Evolutionary conservation across 805 yeast species (phyloP).

Genomic region (Clavispora asparagi): DNA sequence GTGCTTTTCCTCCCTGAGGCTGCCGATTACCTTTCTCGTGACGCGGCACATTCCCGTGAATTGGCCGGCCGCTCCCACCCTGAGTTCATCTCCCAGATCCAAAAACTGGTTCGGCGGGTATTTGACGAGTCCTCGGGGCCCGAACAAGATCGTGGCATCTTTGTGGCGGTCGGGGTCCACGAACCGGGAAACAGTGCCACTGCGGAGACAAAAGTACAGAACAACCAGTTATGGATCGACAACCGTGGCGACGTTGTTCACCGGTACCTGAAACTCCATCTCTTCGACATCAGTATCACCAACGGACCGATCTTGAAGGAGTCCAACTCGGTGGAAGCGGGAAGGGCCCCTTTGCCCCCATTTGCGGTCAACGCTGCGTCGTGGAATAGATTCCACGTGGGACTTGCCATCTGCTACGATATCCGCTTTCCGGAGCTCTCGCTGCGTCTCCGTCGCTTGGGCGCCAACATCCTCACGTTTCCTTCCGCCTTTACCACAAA

Average conservation of each 20-base stretch:
- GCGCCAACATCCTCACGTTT: slow-evolving; percentile 73
- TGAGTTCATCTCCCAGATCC: slow-evolving; percentile 40
- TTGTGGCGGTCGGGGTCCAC: slow-evolving; percentile 84
- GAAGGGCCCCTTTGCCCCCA: slow-evolving; percentile 40
- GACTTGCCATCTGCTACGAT: slow-evolving; percentile 79
- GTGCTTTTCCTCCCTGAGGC: slow-evolving; percentile 91
- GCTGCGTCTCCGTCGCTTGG: slow-evolving; percentile 48
- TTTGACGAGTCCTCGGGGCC: slow-evolving; percentile 19
- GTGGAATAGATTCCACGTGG: slow-evolving; percentile 38
- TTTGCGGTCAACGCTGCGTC: slow-evolving; percentile 5
- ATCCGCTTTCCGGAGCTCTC: slow-evolving; percentile 83
- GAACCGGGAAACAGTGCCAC: slow-evolving; percentile 49
- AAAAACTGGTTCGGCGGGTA: slow-evolving; percentile 31
- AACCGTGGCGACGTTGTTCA: slow-evolving; percentile 59
- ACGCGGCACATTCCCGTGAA: slow-evolving; percentile 57
- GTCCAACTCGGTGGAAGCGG: slow-evolving; percentile 78
- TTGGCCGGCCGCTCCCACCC: slow-evolving; percentile 45
- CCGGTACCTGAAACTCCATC: slow-evolving; percentile 78
- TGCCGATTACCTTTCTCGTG: slow-evolving; percentile 75
- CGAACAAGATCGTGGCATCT: slow-evolving; percentile 39
- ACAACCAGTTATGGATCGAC: slow-evolving; percentile 69
- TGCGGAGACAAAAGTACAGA: slow-evolving; percentile 42
- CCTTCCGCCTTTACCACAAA: slow-evolving; percentile 93
- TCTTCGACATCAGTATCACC: slow-evolving; percentile 81
- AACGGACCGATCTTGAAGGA: slow-evolving; percentile 80